Percentiles rank a stretch among this genome's conserved stretches.
These are phyloP conservation scores for Pyronema domesticum DNA, from an alignment of 495 filamentous ascomycete genomes.

Conservation along the genomic window DNA sequence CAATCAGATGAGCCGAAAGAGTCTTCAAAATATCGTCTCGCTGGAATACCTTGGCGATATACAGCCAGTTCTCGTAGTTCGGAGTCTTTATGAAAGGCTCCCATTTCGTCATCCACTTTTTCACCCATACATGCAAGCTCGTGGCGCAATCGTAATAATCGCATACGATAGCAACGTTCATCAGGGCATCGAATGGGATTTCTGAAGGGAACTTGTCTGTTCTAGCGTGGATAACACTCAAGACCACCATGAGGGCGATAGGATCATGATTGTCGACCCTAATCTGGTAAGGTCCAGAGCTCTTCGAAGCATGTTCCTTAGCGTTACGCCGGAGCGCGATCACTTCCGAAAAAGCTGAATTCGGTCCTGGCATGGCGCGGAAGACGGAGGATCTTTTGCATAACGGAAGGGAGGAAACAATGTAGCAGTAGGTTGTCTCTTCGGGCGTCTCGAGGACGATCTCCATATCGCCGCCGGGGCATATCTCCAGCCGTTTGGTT, in stretches of 20 bases:
- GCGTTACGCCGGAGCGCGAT: not conserved
- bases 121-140: conserved; percentile 5
- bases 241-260: not conserved
- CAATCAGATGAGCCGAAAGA: not conserved
- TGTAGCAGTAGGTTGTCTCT: not conserved
- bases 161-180: conserved; percentile 13
- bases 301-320: not conserved
- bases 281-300: not conserved
- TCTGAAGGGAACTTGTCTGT: not conserved
- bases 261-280: not conserved
- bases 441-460: not conserved
- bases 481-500: no score
- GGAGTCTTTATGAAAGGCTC: not conserved
- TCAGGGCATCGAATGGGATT: conserved; percentile 10
- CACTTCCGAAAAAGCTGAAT: conserved; percentile 11
- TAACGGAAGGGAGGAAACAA: conserved; percentile 15
- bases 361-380: conserved; percentile 16
- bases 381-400: conserved; percentile 15
- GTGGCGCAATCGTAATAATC: conserved; percentile 17
- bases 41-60: not conserved
- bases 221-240: not conserved
- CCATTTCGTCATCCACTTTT: conserved; percentile 7
- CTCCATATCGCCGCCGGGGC: no score
- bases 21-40: not conserved
- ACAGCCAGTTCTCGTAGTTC: not conserved